phyloP scores from a whole-genome alignment of 129 eudicot species.

The Artemisia tridentata region DNA sequence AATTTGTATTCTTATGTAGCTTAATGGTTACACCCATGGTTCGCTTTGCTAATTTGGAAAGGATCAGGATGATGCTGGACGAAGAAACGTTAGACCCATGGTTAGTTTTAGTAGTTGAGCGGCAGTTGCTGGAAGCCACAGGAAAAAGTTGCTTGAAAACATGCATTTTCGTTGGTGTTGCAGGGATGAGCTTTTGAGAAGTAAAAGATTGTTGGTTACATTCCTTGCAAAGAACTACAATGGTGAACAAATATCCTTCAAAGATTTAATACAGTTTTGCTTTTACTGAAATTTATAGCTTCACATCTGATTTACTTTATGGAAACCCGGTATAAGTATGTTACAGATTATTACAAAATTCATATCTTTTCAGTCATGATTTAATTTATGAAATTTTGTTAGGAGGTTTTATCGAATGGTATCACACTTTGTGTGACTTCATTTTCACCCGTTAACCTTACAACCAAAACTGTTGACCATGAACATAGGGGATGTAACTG shows the following conservation, averaged over 20 bases:
- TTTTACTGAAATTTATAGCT: not conserved
- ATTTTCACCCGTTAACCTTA: not conserved
- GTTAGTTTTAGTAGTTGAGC: slow-evolving; percentile 77
- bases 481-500: not conserved
- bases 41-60: too few relatives aligned
- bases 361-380: too few relatives aligned
- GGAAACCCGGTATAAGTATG: not conserved
- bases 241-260: slow-evolving; percentile 61
- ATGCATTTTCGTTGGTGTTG: slow-evolving; percentile 76
- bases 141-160: slow-evolving; percentile 54
- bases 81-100: too few relatives aligned
- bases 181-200: slow-evolving; percentile 76
- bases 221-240: slow-evolving; percentile 68
- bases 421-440: too few relatives aligned
- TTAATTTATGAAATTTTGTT: too few relatives aligned
- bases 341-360: not conserved
- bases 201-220: slow-evolving; percentile 64
- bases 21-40: too few relatives aligned
- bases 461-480: slow-evolving; percentile 2
- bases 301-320: not conserved
- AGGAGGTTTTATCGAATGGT: too few relatives aligned
- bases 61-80: too few relatives aligned
- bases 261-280: slow-evolving; percentile 75
- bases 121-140: slow-evolving; percentile 61
- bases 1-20: too few relatives aligned